These are phyloP conservation scores for Venturia oleaginea DNA, from an alignment of 2,329 filamentous ascomycete species.

Conservation along the genomic window DNA sequence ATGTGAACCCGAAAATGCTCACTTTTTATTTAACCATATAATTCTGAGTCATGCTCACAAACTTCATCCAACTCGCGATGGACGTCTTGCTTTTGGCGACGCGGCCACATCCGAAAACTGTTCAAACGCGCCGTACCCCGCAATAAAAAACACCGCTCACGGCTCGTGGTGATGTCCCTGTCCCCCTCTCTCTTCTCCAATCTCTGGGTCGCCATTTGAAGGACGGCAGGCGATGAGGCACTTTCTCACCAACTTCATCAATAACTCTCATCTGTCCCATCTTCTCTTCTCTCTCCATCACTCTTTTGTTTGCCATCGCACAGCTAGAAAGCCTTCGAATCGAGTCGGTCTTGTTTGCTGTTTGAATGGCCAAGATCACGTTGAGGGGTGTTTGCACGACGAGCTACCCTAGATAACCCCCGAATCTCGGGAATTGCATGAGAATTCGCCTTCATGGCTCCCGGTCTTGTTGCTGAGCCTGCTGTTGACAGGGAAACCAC, in stretches of 20 bases:
- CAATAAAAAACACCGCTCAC: background rate
- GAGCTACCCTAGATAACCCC: background rate
- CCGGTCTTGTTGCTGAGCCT: slow-evolving; percentile 44
- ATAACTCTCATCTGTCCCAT: background rate
- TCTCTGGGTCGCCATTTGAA: background rate
- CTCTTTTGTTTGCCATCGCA: background rate
- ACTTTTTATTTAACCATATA: too few relatives aligned
- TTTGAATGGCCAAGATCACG: background rate
- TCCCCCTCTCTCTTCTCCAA: background rate
- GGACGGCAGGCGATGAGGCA: background rate
- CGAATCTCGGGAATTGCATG: background rate
- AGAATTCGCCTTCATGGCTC: slow-evolving; percentile 41
- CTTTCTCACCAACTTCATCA: background rate
- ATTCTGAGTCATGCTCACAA: too few relatives aligned
- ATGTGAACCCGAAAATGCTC: too few relatives aligned
- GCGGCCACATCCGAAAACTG: background rate
- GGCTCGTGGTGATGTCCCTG: background rate
- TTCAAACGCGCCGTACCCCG: background rate
- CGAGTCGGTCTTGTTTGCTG: background rate
- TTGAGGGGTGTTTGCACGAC: background rate
- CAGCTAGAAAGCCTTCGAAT: background rate
- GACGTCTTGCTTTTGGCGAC: background rate
- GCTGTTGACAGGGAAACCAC: slow-evolving; percentile 38
- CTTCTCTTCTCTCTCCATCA: background rate
- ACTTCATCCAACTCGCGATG: too few relatives aligned